Base-by-base conservation (phyloP, 768 basidiomycete species). In the Lyophyllum decastes region DNA sequence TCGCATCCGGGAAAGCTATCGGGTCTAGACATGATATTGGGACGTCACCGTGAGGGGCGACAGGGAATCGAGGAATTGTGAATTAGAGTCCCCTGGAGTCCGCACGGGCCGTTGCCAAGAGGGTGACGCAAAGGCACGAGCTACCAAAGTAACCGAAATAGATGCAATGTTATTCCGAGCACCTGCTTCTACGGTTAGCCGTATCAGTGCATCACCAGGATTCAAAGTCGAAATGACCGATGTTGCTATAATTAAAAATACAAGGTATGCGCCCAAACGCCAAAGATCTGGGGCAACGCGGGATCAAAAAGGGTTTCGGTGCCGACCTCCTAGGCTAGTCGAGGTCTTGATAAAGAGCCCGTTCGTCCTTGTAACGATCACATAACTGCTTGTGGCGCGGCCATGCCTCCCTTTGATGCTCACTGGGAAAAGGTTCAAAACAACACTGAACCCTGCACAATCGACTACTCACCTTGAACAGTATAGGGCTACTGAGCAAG, bases 401-500 rank as follows among this genome's bases (percentile, higher is more conserved):
- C 40, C 52, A 59, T 19, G 41, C 52, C 48, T 59, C 57, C 41
- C 44, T 53, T 17, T 54, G 48, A 38, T 59, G 41, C 14, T 26
- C 33, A 5, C 57, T 43, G 8, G 16, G 4, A 10, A 41, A 41
- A 19, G 4, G 10, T 41, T 41, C 6, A 7, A 30, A 4, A 41
- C n/a, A 41, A 10, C 0, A 19, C 12, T 11, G 34, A n/a, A 16
- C 14, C 11, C n/a, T 6, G n/a, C 19, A 2, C 1, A 1, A 48
- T n/a, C 5, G 17, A 49, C 6, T 16, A 10, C 51, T 40, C 46
- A 53, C 57, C 47, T 54, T 3, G 47, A 53, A 27, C 51, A 54
- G 22, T 50, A 54, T n/a, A n/a, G n/a, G n/a, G n/a, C n/a, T n/a
- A 27, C 14, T 5, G 22, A 38, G 25, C 52, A 59, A 19, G 52